Base-by-base conservation (phyloP, 2,329 filamentous ascomycete genomes). In the Microdochium paspali region DNA sequence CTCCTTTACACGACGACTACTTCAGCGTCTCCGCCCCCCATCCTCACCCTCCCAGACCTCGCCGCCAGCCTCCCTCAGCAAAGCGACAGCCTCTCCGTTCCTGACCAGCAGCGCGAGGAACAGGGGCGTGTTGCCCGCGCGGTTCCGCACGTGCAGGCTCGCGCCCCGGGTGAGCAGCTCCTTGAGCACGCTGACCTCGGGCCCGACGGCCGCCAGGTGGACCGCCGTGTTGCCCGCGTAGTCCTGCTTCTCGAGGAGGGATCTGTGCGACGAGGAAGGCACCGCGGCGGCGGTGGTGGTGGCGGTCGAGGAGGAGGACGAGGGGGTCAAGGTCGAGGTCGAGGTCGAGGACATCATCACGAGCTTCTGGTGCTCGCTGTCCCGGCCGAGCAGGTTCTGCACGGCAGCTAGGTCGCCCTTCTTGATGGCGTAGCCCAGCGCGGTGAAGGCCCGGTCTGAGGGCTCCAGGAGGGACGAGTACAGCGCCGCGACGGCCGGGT, bases 161-260 rank as follows among this genome's bases (percentile, higher is more conserved):
- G 79, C 80, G 7, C 82, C 82, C 20, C 73, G 69, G 39, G 68
- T 68, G 12, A 86, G 69, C 44, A 86, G 65, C 57, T 80, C 76
- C 23, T 72, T 66, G 55, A 85, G 65, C 25, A 85, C 72, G n/a
- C 70, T 69, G 1, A 68, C 64, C 49, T 74, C 70, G 18, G 77
- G 71, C 23, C 35, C 31, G 4, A 80, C 72, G 25, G 77, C 75
- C 1, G 77, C 78, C 2, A 81, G 70, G 57, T 81, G 78, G 31
- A 79, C 65, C 3, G 73, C 74, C 24, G 87, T 91, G 66, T 91
- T 93, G 44, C 87, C 87, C 20, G 85, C 85, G 61, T 91, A 91
- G 66, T 93, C 87, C 25, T 79, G 77, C 52, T 83, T 82, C 58
- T 87, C 87, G 42, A 93, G 73, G 20, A 93, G 72, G 66, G n/a